These are phyloP conservation scores for Cladosporium halotolerans DNA, from an alignment of 2,329 filamentous ascomycete genomes.

Conservation along the genomic window DNA sequence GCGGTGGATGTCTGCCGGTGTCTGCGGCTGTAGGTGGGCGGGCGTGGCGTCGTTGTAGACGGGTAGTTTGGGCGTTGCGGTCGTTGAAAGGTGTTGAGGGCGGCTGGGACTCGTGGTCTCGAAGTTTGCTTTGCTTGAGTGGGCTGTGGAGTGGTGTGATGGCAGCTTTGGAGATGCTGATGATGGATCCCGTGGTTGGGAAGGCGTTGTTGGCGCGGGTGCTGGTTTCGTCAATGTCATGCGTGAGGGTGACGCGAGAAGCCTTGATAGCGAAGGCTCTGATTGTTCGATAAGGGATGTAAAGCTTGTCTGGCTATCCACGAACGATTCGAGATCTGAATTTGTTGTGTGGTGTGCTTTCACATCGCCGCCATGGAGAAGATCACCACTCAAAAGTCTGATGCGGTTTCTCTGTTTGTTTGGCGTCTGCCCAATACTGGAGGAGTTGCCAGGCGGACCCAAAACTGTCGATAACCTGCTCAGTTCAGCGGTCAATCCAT, in stretches of 20 bases:
- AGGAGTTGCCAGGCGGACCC: neutral
- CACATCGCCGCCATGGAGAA: neutral
- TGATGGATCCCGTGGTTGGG: neutral
- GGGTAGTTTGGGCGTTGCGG: conserved; percentile 17
- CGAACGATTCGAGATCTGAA: too few species aligned
- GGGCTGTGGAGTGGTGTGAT: neutral
- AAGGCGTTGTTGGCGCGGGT: neutral
- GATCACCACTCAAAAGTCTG: conserved; percentile 7
- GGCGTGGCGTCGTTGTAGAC: conserved; percentile 29
- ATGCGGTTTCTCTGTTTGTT: neutral
- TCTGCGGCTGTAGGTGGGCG: conserved; percentile 27
- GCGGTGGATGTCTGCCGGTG: conserved; percentile 25
- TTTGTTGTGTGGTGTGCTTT: too few species aligned
- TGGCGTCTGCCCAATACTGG: neutral
- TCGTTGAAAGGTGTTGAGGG: conserved; percentile 7
- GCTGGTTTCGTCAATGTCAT: neutral
- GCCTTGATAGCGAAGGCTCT: neutral
- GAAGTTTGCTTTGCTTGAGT: neutral
- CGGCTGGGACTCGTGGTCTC: neutral
- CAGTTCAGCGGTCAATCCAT: conserved; percentile 27
- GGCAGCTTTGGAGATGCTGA: neutral
- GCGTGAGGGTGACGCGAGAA: conserved; percentile 3
- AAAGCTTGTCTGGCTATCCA: too few species aligned
- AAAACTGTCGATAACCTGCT: conserved; percentile 17
- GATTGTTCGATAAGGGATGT: too few species aligned